Conservation (phyloP, 169 alveolate species). For the Cytauxzoon felis region DNA sequence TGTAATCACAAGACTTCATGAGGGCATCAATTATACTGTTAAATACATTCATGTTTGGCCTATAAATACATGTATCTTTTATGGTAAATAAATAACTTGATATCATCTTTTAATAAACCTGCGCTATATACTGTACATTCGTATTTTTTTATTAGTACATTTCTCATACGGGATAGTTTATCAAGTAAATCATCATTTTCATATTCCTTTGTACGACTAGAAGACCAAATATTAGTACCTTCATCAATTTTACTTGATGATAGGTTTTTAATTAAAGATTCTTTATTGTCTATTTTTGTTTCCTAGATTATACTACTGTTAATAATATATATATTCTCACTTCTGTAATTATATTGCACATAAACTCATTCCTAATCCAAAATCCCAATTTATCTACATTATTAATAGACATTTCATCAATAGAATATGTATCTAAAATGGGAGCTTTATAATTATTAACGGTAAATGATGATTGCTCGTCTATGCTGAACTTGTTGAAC, state of each 20-base stretch:
- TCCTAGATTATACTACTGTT: slow-evolving; percentile 3
- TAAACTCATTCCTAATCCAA: slow-evolving; percentile 25
- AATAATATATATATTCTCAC: background rate
- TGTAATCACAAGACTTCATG: slow-evolving; percentile 13
- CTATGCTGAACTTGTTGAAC: slow-evolving; percentile 11
- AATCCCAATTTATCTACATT: slow-evolving; percentile 5
- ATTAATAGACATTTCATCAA: background rate
- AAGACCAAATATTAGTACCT: background rate
- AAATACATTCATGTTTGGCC: slow-evolving; percentile 1
- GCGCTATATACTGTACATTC: slow-evolving; percentile 61
- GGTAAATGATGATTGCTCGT: slow-evolving; percentile 18
- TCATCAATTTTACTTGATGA: background rate
- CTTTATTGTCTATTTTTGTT: slow-evolving; percentile 10
- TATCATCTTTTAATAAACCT: background rate
- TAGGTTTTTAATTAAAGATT: slow-evolving; percentile 1
- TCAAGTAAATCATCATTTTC: slow-evolving; percentile 22
- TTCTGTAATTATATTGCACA: slow-evolving; percentile 50
- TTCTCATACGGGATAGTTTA: background rate
- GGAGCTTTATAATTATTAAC: slow-evolving; percentile 48
- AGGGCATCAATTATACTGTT: slow-evolving; percentile 5
- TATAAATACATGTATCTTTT: background rate
- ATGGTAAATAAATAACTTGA: slow-evolving; percentile 6
- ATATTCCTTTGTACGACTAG: background rate
- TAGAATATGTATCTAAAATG: slow-evolving; percentile 10
- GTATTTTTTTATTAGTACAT: slow-evolving; percentile 31